Conservation (phyloP, 228 moss, liverwort and hornwort species). For the Sphagnum fallax region DNA sequence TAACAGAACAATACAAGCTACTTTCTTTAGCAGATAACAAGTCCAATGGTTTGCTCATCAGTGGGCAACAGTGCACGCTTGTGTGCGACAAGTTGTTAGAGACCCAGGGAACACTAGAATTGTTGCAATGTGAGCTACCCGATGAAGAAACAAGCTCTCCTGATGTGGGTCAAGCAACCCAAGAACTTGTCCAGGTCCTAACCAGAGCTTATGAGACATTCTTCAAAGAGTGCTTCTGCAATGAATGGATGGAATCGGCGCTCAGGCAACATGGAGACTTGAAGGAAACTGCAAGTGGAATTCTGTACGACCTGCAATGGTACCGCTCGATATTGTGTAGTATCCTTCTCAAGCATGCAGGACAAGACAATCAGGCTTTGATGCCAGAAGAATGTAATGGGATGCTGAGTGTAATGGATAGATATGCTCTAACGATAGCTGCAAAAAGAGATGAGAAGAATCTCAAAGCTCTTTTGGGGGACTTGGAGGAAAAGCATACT, state of each 20-base stretch:
- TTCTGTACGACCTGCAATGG: conserved; percentile 12
- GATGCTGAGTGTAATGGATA: neutral
- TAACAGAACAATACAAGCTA: too few relatives aligned
- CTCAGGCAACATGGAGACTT: conserved; percentile 8
- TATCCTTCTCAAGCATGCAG: neutral
- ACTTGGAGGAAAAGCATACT: conserved; percentile 2
- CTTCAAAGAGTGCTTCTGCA: conserved; percentile 14
- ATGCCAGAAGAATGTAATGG: conserved; percentile 7
- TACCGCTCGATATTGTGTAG: conserved; percentile 10
- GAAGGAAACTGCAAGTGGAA: conserved; percentile 7
- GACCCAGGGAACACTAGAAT: neutral
- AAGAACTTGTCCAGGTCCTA: conserved; percentile 8
- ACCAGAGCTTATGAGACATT: conserved; percentile 2
- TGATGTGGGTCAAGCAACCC: neutral
- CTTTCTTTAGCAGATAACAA: too few relatives aligned
- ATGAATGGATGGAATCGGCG: conserved; percentile 9
- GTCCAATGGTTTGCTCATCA: neutral
- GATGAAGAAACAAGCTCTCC: too few relatives aligned
- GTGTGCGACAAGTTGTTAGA: conserved; percentile 8
- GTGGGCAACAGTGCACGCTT: conserved; percentile 7
- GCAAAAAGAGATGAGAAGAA: conserved; percentile 6
- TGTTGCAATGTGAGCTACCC: neutral
- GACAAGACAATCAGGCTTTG: neutral
- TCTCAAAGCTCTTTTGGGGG: neutral
- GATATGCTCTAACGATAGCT: neutral